Evolutionary conservation across 345 rosid species (phyloP).

Genomic region (Excoecaria agallocha): DNA sequence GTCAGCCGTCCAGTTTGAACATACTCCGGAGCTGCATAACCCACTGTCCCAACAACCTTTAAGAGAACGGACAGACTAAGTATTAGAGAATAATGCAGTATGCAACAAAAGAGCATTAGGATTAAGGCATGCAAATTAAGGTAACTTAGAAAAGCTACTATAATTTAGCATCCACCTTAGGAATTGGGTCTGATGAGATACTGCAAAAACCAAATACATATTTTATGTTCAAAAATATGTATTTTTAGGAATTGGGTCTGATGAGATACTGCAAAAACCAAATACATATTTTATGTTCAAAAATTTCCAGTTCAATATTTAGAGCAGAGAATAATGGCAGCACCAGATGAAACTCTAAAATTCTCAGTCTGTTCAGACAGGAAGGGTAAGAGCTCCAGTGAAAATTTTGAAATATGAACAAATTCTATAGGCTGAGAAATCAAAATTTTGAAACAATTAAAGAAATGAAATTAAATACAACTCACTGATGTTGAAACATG

Average conservation of each 20-base stretch:
- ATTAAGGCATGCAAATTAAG: neutral
- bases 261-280: neutral
- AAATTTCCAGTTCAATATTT: neutral
- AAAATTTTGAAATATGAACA: neutral
- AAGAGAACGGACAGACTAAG: conserved; percentile 1
- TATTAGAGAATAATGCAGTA: neutral
- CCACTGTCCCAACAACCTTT: conserved; percentile 95
- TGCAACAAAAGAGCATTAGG: conserved; percentile 2
- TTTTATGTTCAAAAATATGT: neutral
- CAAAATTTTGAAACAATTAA: neutral
- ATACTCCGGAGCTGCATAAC: conserved; percentile 97
- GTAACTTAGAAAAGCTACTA: neutral
- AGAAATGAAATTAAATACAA: neutral
- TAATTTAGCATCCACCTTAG: neutral
- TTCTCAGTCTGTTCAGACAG: neutral
- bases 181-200: neutral
- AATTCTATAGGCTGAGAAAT: neutral
- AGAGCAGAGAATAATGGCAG: neutral
- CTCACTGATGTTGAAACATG: conserved; percentile 89
- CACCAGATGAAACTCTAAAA: neutral
- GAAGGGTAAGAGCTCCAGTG: neutral
- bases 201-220: neutral
- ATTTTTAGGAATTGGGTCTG: neutral
- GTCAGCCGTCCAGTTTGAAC: conserved; percentile 85
- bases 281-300: neutral